These are phyloP conservation scores for Sporopachydermia lactativora DNA, from an alignment of 805 yeast species.

Conservation along the genomic window DNA sequence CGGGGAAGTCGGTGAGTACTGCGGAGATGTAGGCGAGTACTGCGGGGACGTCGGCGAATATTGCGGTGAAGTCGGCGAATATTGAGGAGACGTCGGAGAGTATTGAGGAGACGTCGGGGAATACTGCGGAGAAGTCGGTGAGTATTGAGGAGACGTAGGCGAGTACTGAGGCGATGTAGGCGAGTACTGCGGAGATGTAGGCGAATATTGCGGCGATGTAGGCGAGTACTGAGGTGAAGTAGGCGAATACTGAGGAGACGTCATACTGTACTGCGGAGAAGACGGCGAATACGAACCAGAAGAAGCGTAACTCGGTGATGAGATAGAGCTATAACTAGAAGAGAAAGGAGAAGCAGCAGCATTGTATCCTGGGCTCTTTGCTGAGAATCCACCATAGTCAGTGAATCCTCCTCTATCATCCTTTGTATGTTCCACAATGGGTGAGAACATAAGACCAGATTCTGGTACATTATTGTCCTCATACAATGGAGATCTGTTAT, in stretches of 20 bases:
- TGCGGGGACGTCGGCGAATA: slow-evolving; percentile 73
- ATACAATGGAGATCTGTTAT: slow-evolving; percentile 43
- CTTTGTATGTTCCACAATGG: slow-evolving; percentile 60
- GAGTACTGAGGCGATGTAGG: slow-evolving; percentile 52
- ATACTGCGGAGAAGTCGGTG: slow-evolving; percentile 48
- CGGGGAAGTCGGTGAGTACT: slow-evolving; percentile 34
- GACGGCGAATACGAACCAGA: slow-evolving; percentile 63
- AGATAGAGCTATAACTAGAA: slow-evolving; percentile 47
- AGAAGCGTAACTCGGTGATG: slow-evolving; percentile 23
- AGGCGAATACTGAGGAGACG: slow-evolving; percentile 65
- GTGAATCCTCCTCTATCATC: slow-evolving; percentile 81
- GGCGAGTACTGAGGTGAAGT: slow-evolving; percentile 71
- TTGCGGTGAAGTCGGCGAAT: slow-evolving; percentile 53
- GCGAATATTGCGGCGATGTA: slow-evolving; percentile 70
- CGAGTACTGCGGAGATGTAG: slow-evolving; percentile 56
- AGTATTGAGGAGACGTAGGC: slow-evolving; percentile 63
- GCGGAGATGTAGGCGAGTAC: slow-evolving; percentile 64
- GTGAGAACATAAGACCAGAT: slow-evolving; percentile 77
- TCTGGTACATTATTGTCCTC: slow-evolving; percentile 44
- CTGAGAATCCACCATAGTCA: slow-evolving; percentile 59
- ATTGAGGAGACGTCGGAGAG: slow-evolving; percentile 49
- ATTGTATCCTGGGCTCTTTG: slow-evolving; percentile 48
- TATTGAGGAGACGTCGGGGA: slow-evolving; percentile 40
- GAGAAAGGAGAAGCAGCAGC: slow-evolving; percentile 67
- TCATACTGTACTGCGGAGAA: slow-evolving; percentile 53